Evolutionary conservation across 768 basidiomycete species (phyloP), one percentile per base, ranked within the genome.

Genomic region (Macrolepiota dolichaula): DNA sequence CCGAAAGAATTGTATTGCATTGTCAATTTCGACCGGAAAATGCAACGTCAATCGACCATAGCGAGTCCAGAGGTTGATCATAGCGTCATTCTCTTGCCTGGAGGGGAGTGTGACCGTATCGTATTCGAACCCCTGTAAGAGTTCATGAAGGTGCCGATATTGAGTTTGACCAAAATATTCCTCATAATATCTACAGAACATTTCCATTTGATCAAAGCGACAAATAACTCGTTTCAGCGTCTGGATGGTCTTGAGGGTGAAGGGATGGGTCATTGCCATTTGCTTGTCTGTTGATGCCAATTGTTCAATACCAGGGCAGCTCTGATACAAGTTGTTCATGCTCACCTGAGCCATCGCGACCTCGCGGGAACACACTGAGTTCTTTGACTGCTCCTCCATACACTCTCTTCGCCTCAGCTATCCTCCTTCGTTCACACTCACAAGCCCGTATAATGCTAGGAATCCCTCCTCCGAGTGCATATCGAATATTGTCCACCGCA

Each of bases 21-120:
- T 13, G 22, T 58, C 57, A 15, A 58, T 29, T 35, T 58, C 57
- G 3, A 35, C 27, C 13, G 57, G 47, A 9, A 58, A 38, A 11
- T 58, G 57, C 12, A 58, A 22, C 22, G 47, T 58, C 13, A 58
- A 51, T 5, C 57, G 57, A 19, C 51, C 57, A 29, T 50, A 58
- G 22, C 24, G 47, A 13, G 47, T 58, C 57, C 57, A 58, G 47
- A 58, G 49, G 10, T 38, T 13, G 17, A 58, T 51, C 32, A 58
- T 51, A n/a, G 9, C 10, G 29, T 50, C 37, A 10, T 25, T 25
- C 38, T 58, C 57, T 51, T 58, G 27, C 13, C 32, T 32, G 1
- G 57, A 19, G 5, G 49, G 36, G 38, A 27, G 35, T 10, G 7
- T 7, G 27, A 51, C 38, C 4, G 19, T 19, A 12, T 47, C 37